These are phyloP conservation scores for Ophiostoma tasmaniense DNA, from an alignment of 2,329 filamentous ascomycete genomes.

Conservation along the genomic window DNA sequence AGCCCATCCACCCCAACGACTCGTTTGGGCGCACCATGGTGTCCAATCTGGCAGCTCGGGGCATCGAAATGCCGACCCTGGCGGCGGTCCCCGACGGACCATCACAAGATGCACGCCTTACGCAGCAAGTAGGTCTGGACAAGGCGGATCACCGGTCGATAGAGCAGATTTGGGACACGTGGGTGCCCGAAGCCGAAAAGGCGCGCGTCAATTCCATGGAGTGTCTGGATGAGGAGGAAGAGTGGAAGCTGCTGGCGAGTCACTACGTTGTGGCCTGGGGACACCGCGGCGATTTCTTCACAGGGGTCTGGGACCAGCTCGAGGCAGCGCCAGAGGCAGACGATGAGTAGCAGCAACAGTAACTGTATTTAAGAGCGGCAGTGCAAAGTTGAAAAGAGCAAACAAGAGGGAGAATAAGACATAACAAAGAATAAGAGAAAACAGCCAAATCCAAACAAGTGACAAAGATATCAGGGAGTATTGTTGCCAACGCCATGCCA, in stretches of 20 bases:
- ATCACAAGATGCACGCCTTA: constrained; percentile 61
- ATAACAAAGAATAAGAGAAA: neutral
- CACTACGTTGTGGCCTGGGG: constrained; percentile 93
- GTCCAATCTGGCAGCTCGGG: constrained; percentile 71
- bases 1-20: constrained; percentile 76
- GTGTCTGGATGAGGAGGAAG: constrained; percentile 89
- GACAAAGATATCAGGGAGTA: neutral
- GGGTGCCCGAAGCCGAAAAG: constrained; percentile 64
- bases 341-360: neutral
- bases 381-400: too few relatives aligned
- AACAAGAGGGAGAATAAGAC: too few relatives aligned
- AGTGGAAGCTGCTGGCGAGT: constrained; percentile 76
- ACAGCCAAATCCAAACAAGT: neutral
- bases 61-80: constrained; percentile 78
- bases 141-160: constrained; percentile 36
- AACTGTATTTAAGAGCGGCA: too few relatives aligned
- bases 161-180: constrained; percentile 61
- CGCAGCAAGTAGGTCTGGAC: constrained; percentile 52
- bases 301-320: constrained; percentile 19
- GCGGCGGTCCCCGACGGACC: constrained; percentile 58
- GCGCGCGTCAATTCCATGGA: constrained; percentile 71
- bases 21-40: constrained; percentile 90
- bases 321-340: neutral
- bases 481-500: neutral
- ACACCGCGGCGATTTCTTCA: constrained; percentile 50